Conservation (phyloP, 345 rosid species). For the Eucalyptus pauciflora region DNA sequence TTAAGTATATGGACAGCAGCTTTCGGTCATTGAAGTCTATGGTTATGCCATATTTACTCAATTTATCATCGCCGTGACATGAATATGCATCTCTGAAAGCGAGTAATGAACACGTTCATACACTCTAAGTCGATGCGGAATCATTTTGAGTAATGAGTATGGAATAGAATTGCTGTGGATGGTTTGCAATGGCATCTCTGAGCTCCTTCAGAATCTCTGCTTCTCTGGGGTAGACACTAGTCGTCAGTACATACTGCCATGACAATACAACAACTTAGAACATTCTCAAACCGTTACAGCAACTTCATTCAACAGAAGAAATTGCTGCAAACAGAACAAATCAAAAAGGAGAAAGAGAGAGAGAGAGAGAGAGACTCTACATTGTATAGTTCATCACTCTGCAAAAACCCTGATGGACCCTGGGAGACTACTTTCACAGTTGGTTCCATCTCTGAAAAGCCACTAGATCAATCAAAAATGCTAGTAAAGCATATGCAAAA, state of each 20-base stretch:
- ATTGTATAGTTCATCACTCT: constrained; percentile 37
- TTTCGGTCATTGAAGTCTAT: not conserved
- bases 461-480: not conserved
- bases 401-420: constrained; percentile 20
- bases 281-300: too few relatives aligned
- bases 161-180: constrained; percentile 14
- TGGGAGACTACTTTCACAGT: not conserved
- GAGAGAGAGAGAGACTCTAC: not conserved
- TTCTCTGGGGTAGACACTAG: constrained; percentile 56
- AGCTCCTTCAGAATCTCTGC: constrained; percentile 46
- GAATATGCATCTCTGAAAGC: not conserved
- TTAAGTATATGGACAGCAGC: not conserved
- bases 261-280: not conserved
- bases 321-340: not conserved
- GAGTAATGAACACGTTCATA: not conserved
- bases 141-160: not conserved
- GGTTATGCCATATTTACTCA: not conserved
- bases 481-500: not conserved
- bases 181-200: constrained; percentile 28
- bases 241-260: constrained; percentile 44
- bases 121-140: not conserved
- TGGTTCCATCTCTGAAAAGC: constrained; percentile 1
- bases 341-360: too few relatives aligned
- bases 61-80: not conserved
- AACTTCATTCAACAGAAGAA: not conserved